These are phyloP conservation scores for Blastobotrys persicus DNA, from an alignment of 1,139 yeast genomes.

Conservation along the genomic window DNA sequence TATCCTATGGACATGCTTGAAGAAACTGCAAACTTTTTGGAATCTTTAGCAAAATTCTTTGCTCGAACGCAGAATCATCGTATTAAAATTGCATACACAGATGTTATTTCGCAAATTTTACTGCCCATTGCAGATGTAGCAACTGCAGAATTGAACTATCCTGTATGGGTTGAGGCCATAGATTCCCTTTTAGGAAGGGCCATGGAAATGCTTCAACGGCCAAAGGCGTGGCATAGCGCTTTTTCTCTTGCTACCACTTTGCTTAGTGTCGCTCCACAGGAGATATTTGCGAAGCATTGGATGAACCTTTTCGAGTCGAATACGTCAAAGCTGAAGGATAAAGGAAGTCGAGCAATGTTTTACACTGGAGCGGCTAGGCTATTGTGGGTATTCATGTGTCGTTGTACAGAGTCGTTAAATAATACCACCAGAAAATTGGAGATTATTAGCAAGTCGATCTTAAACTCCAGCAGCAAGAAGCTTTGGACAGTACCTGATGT, in stretches of 20 bases:
- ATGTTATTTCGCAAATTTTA: slow-evolving; percentile 69
- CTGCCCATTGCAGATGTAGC: slow-evolving; percentile 80
- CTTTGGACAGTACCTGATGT: slow-evolving; percentile 63
- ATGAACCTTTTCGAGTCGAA: slow-evolving; percentile 56
- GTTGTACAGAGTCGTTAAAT: slow-evolving; percentile 85
- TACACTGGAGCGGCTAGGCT: slow-evolving; percentile 69
- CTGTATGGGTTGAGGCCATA: slow-evolving; percentile 88
- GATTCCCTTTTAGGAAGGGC: slow-evolving; percentile 58
- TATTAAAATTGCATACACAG: slow-evolving; percentile 71
- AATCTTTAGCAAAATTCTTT: slow-evolving; percentile 82
- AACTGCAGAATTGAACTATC: slow-evolving; percentile 95
- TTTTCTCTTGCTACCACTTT: slow-evolving; percentile 69
- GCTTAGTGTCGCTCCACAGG: slow-evolving; percentile 78
- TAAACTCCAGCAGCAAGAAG: slow-evolving; percentile 52
- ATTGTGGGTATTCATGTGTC: slow-evolving; percentile 83
- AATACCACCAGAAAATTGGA: slow-evolving; percentile 73
- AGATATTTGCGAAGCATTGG: slow-evolving; percentile 77
- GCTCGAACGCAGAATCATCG: slow-evolving; percentile 60
- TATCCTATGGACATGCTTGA: slow-evolving; percentile 88
- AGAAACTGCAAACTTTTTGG: slow-evolving; percentile 86
- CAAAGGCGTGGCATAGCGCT: slow-evolving; percentile 72
- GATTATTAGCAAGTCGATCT: slow-evolving; percentile 54
- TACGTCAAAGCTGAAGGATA: slow-evolving; percentile 47
- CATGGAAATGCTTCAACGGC: slow-evolving; percentile 41
- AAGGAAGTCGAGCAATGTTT: slow-evolving; percentile 43